phyloP scores from a whole-genome alignment of 2,329 filamentous ascomycete species.

The Claviceps paspali region DNA sequence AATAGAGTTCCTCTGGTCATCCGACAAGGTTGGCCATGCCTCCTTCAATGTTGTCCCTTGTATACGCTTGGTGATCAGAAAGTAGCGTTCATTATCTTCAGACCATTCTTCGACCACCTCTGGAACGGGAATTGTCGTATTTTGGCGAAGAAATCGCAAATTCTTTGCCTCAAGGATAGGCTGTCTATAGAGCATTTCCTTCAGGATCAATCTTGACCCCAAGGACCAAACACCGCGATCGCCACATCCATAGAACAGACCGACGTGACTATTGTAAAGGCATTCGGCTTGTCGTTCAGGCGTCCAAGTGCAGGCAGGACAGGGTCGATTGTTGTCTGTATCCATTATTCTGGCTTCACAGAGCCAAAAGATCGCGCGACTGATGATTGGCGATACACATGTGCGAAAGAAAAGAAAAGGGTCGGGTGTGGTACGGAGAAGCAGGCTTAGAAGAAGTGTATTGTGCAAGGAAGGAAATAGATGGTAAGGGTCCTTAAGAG shows the following conservation, averaged over 20 bases:
- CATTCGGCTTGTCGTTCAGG: constrained; percentile 4
- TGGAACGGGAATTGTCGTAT: constrained; percentile 8
- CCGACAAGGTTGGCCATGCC: constrained; percentile 7
- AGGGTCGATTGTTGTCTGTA: too few species aligned
- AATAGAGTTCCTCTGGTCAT: constrained; percentile 13
- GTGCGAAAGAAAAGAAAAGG: too few species aligned
- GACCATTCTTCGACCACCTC: constrained; percentile 6
- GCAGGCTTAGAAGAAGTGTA: too few species aligned
- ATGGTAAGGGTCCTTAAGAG: too few species aligned
- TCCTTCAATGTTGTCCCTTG: constrained; percentile 6
- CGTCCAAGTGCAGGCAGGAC: constrained; percentile 7
- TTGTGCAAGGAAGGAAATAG: too few species aligned
- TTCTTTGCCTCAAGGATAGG: constrained; percentile 8
- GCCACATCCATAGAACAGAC: constrained; percentile 13
- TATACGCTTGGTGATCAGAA: constrained; percentile 7
- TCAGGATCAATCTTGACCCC: constrained; percentile 15
- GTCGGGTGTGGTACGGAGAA: too few species aligned
- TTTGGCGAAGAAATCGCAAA: constrained; percentile 5
- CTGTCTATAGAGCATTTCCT: constrained; percentile 10
- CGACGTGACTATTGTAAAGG: constrained; percentile 6
- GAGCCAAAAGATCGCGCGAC: too few species aligned
- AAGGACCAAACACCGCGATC: constrained; percentile 16
- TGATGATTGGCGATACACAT: too few species aligned
- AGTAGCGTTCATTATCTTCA: constrained; percentile 6
- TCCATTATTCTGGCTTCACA: too few species aligned